Evolutionary conservation across 148 eudicot genomes (phyloP).

Genomic region (Agrostemma githago): DNA sequence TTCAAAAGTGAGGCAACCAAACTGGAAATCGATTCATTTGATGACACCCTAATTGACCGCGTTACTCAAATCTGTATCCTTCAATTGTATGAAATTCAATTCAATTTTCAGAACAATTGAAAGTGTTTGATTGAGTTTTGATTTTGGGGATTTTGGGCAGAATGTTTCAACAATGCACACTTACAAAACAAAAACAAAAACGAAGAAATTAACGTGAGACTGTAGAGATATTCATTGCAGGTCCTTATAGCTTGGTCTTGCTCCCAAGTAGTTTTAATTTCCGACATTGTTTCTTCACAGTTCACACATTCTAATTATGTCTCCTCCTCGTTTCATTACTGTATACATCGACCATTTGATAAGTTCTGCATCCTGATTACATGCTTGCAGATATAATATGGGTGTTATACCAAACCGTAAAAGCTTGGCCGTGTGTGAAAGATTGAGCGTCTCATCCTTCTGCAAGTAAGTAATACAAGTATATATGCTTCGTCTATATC

Average conservation of each 20-base stretch:
- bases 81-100: no score
- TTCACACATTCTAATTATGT: neutral
- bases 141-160: no score
- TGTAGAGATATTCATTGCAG: no score
- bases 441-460: conserved; percentile 65
- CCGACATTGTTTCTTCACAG: neutral
- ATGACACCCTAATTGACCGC: neutral
- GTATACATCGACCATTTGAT: neutral
- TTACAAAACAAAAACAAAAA: no score
- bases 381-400: conserved; percentile 71
- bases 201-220: no score
- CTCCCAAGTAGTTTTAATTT: neutral
- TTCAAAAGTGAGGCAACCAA: neutral
- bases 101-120: no score
- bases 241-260: neutral
- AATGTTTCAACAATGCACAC: no score
- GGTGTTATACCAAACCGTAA: conserved; percentile 76
- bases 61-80: no score
- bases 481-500: neutral
- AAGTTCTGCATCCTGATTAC: neutral
- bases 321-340: neutral
- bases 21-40: neutral
- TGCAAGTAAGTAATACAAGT: conserved; percentile 64
- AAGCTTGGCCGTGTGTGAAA: conserved; percentile 73
- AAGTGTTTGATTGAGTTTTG: no score